These are phyloP conservation scores for Edaphochlamys debaryana DNA, from an alignment of 139 green algal species.

Conservation along the genomic window DNA sequence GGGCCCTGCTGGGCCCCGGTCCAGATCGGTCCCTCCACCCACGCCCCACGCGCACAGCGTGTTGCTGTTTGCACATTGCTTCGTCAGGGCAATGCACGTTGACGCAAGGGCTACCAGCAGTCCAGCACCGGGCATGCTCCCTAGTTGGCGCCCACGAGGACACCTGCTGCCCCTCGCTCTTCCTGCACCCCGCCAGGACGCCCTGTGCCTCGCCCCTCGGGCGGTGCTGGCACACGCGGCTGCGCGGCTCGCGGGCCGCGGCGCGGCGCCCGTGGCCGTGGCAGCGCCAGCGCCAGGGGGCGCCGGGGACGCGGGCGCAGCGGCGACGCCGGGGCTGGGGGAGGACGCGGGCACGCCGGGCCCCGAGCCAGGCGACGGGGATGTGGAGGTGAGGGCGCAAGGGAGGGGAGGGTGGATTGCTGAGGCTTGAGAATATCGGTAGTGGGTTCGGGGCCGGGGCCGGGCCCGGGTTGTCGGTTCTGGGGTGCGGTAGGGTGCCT, in stretches of 20 bases:
- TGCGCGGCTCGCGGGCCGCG: constrained; percentile 2
- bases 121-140: no score
- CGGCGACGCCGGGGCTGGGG: background rate
- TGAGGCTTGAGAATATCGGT: no score
- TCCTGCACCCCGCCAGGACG: background rate
- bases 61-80: background rate
- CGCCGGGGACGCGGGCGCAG: background rate
- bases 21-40: background rate
- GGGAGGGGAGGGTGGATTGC: no score
- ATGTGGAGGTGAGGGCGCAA: background rate
- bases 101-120: background rate
- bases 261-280: background rate
- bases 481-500: no score
- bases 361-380: background rate
- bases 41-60: background rate
- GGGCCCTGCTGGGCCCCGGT: background rate
- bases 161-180: no score
- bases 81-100: background rate
- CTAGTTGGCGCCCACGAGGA: no score
- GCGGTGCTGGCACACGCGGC: constrained; percentile 26
- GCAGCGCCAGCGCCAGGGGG: background rate
- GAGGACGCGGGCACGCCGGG: background rate
- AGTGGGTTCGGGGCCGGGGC: no score
- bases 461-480: no score
- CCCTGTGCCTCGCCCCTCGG: constrained; percentile 6